Base-by-base conservation (phyloP, 208 protist species). In the Wallacemonas sp. region DNA sequence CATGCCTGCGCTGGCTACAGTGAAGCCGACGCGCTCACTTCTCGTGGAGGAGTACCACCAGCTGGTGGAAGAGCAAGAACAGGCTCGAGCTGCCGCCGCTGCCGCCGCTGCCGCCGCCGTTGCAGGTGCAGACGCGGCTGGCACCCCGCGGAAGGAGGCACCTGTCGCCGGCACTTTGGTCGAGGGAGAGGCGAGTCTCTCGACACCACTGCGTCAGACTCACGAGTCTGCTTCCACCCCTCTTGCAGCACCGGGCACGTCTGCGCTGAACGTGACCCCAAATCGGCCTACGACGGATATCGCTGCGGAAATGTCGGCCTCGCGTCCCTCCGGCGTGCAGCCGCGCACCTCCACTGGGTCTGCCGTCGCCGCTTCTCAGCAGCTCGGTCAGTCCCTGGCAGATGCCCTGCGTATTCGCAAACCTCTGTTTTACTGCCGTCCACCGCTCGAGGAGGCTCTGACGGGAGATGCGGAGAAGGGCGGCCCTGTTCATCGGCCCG, bases 311-410 rank as follows among this genome's bases (percentile, higher is more conserved):
- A 14, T 17, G 36, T 17, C 36, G 36, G 9, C 36, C n/a, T n/a
- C n/a, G n/a, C n/a, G n/a, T n/a, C n/a, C n/a, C n/a, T n/a, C n/a
- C n/a, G n/a, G n/a, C n/a, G n/a, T n/a, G n/a, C n/a, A n/a, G 14
- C 36, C 54, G 17, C 33, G 36, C 30, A 14, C 41, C 36, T 62
- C 39, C 56, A 24, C 56, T 21, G 36, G 54, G 11, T 60, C 54
- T 49, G 56, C 34, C 14, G 41, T 49, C 15, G 36, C 56, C 2
- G 30, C 30, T n/a, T 5, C 51, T 41, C 36, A 41, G n/a, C n/a
- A n/a, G 30, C 19, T 39, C 28, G 26, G 30, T 5, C 51, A 58
- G 4, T 8, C 28, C 0, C 15, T 58, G 26, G 51, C 24, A 14
- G 51, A 58, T 8, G 51, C 24, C 15, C 26, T 58, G 51, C 26